Evolutionary conservation across 106 monocot genomes (phyloP), one percentile per base, ranked within the genome.

Genomic region (Vanilla planifolia): DNA sequence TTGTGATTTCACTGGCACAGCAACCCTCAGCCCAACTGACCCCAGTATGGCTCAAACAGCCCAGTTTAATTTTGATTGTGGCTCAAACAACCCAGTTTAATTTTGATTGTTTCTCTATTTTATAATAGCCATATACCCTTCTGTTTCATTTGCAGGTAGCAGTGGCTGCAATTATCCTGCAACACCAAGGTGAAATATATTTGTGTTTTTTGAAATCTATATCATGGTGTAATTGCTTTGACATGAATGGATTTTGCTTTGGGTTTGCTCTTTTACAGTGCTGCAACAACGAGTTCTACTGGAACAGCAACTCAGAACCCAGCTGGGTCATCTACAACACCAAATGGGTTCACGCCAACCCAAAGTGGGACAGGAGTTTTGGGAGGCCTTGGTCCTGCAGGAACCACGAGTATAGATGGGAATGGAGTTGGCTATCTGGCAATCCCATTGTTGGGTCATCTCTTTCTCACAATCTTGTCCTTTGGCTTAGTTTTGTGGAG

Each of bases 1-100:
- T 29, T 85, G 85, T 51, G 77, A 85, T 37, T 85, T 85, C 33
- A 15, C 80, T 1, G 85, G 85, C 69, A 65, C 80, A 28, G 80
- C 85, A 17, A 45, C 51, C 2, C 25, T 73, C 29, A 28, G 56
- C 35, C 17, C 39, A 13, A 40, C 66, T 19, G 85, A 85, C 9
- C 85, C 85, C 35, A 80, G 85, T 80, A 65, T 55, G 4, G 13
- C 13, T 22, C 42, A 21, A 41, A 10, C 33, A 29, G 3, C 13
- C 44, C 29, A 9, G n/a, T 28, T 30, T 8, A 25, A 0, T 19
- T 0, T 16, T 58, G 6, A 11, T 23, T 10, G 7, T 28, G 15
- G 17, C 6, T 29, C 15, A 3, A 30, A 41, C 15, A 20, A 14
- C 24, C 15, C 25, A 4, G 15, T 25, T 58, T 34, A 4, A 58